Base-by-base conservation (phyloP, 2,329 filamentous ascomycete species). In the Fusarium citri region DNA sequence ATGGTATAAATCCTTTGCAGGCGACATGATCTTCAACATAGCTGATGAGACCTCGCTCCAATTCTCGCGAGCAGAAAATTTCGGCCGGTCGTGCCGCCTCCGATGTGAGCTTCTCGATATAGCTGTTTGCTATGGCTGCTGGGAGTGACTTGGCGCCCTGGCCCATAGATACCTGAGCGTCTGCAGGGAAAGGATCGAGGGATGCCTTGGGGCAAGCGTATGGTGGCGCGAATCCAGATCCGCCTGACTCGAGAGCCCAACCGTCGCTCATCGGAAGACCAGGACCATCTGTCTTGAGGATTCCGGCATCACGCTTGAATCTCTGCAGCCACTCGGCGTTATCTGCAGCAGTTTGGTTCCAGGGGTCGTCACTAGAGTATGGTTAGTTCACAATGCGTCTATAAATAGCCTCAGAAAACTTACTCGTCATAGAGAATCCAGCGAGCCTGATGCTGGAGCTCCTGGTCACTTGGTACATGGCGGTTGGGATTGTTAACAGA, bases 371-470 rank as follows among this genome's bases (percentile, higher is more conserved):
- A 59, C 86, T 88, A 20, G 5, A 25, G 9, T 7, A 40, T 25
- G 60, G 68, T 76, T 66, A 79, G 71, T 50, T 51, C n/a, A 31
- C 34, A 9, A 23, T 46, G 18, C 37, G 14, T 10, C 3, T 28
- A 34, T n/a, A 9, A 31, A 22, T 12, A 30, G 14, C 2, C 15
- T 28, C 7, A 43, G 25, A 4, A 51, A 30, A 81, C 86, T 78
- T 78, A 89, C 83, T 89, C 87, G 58, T 90, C 87, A 61, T 88
- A 90, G 1, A 89, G 78, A 37, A 90, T 84, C 86, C 87, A 90
- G 20, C 88, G 83, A 4, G 88, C 87, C 73, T 90, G 88, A 66
- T 89, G 85, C 73, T 89, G 86, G n/a, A 91, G 78, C 72, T 90
- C 88, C n/a, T 86, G 83, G 67, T 90, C 88, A 1, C 83, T 85